A percentile compares a stretch with the other conserved stretches of the same genome.
Evolutionary conservation across 495 filamentous ascomycete species (phyloP).

Genomic region (Tuber magnatum): DNA sequence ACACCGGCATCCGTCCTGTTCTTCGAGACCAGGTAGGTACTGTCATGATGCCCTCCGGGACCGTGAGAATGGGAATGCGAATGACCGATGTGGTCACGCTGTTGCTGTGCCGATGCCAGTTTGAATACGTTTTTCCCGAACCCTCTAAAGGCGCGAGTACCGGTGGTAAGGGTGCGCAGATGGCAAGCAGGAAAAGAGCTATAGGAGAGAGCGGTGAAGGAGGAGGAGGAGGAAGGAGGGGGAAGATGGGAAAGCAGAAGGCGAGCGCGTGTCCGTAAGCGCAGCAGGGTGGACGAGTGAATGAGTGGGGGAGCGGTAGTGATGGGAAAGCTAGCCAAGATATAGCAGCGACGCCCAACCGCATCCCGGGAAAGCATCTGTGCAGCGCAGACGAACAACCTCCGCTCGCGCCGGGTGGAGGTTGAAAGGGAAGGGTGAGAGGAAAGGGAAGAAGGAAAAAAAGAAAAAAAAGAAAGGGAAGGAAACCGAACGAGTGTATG

Average conservation of each 20-base stretch:
- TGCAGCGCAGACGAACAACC: not conserved
- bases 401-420: not conserved
- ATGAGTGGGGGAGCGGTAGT: not conserved
- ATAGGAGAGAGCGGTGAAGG: not conserved
- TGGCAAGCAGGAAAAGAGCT: constrained; percentile 8
- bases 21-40: constrained; percentile 75
- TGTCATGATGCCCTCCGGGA: constrained; percentile 59
- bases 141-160: not conserved
- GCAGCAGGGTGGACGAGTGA: not conserved
- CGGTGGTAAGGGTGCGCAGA: constrained; percentile 3
- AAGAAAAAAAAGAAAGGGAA: not conserved
- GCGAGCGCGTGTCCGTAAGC: not conserved
- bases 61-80: constrained; percentile 43
- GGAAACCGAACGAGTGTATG: not conserved
- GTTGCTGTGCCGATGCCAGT: constrained; percentile 29
- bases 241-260: not conserved
- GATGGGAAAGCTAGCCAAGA: not conserved
- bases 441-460: not conserved
- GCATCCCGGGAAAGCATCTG: not conserved
- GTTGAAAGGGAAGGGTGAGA: not conserved
- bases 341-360: constrained; percentile 1
- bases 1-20: constrained; percentile 93
- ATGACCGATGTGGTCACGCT: constrained; percentile 29
- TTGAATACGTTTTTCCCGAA: constrained; percentile 4
- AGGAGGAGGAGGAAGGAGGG: not conserved